Conservation (phyloP, 331 rosid genomes). For the Saraca asoca region DNA sequence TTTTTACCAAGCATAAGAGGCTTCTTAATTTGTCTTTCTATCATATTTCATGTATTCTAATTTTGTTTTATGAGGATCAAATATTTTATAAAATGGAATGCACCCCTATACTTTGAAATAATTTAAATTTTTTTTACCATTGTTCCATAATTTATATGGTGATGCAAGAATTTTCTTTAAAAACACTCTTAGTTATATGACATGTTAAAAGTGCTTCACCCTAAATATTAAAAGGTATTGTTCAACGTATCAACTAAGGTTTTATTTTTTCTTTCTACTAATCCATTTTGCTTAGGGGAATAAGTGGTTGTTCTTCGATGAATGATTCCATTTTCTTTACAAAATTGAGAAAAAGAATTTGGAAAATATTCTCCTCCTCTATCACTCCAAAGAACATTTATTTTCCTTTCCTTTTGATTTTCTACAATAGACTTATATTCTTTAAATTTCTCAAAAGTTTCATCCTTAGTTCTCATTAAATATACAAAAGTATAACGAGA, state of each 20-base stretch:
- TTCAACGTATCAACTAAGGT: not conserved
- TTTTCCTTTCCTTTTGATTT: no score
- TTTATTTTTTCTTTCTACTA: not conserved
- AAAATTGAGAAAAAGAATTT: not conserved
- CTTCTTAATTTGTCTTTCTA: not conserved
- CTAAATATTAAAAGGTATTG: not conserved
- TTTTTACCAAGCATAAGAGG: not conserved
- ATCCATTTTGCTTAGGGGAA: no score
- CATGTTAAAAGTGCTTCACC: not conserved
- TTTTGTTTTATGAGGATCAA: not conserved
- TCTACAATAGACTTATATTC: no score
- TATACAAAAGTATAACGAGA: no score
- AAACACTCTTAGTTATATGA: not conserved
- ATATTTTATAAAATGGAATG: not conserved
- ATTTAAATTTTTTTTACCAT: not conserved
- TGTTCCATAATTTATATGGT: not conserved
- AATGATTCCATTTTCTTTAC: not conserved
- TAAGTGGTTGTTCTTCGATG: not conserved
- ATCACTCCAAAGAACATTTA: not conserved
- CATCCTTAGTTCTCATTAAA: no score
- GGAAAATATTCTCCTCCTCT: not conserved
- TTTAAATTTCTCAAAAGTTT: no score
- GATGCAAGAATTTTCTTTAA: not conserved
- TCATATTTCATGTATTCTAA: not conserved
- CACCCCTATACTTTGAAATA: not conserved